Conservation (phyloP, 768 basidiomycete genomes). For the Termitomyces sp. region DNA sequence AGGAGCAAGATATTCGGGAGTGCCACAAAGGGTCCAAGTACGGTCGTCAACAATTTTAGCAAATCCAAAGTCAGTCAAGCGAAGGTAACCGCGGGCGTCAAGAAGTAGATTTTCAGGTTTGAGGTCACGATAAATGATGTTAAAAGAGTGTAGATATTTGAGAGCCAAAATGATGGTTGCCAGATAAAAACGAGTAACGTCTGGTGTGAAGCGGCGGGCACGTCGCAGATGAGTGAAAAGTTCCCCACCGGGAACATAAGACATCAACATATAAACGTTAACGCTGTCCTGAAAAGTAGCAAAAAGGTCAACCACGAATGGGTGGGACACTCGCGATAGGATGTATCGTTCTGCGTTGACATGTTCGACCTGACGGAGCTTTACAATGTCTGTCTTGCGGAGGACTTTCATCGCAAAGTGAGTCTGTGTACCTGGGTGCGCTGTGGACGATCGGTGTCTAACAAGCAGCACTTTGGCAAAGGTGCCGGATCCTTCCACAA, state of each 20-base stretch:
- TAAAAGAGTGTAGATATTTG: slow-evolving; percentile 91
- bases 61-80: slow-evolving; percentile 97
- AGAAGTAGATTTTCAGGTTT: slow-evolving; percentile 99
- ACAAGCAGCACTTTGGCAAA: slow-evolving; percentile 94
- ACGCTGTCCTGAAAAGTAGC: slow-evolving; percentile 93
- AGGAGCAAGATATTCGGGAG: slow-evolving; percentile 95
- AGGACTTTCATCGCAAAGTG: slow-evolving; percentile 90
- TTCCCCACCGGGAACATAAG: slow-evolving; percentile 95
- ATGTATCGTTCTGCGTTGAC: slow-evolving; percentile 96
- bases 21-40: slow-evolving; percentile 97
- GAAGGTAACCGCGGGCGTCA: slow-evolving; percentile 89
- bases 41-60: slow-evolving; percentile 97
- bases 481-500: slow-evolving; percentile 80
- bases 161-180: slow-evolving; percentile 95
- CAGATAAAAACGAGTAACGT: slow-evolving; percentile 97
- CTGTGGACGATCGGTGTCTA: slow-evolving; percentile 57
- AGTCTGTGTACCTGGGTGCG: slow-evolving; percentile 48
- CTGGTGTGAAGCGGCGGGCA: slow-evolving; percentile 91
- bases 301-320: slow-evolving; percentile 95
- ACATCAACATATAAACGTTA: slow-evolving; percentile 98
- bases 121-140: slow-evolving; percentile 98
- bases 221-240: slow-evolving; percentile 95
- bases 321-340: slow-evolving; percentile 86
- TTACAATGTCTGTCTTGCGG: slow-evolving; percentile 81
- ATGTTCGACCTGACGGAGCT: slow-evolving; percentile 94